Percentiles rank a stretch among this genome's conserved stretches.
Conservation (phyloP, 257 asterid genomes). For the Schizonepeta tenuifolia region DNA sequence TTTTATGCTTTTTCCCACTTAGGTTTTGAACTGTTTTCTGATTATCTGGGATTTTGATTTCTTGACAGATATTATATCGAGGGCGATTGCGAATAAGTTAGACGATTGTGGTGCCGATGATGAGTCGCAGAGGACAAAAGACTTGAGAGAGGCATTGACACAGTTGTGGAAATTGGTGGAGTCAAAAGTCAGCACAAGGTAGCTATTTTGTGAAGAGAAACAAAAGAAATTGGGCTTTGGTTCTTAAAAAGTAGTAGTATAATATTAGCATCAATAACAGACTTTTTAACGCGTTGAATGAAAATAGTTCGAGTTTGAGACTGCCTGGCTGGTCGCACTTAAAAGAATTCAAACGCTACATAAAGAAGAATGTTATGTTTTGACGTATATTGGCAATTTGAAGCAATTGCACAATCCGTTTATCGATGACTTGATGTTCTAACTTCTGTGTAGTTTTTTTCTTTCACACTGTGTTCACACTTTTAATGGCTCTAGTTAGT, state of each 20-base stretch:
- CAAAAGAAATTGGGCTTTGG: not conserved
- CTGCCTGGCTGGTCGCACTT: not conserved
- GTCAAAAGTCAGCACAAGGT: slow-evolving; percentile 62
- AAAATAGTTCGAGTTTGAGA: slow-evolving; percentile 6
- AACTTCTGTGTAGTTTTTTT: not conserved
- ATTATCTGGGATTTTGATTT: slow-evolving; percentile 2
- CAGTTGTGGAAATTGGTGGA: slow-evolving; percentile 64
- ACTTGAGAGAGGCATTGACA: slow-evolving; percentile 61
- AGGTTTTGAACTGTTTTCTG: slow-evolving; percentile 21
- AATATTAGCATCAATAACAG: not conserved
- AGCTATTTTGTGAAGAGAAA: slow-evolving; percentile 28
- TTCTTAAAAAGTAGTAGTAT: not conserved
- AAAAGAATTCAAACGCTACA: not conserved
- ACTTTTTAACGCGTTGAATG: not conserved
- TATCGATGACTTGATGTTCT: slow-evolving; percentile 3
- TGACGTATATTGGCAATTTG: not conserved
- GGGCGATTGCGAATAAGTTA: slow-evolving; percentile 38
- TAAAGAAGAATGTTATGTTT: not conserved
- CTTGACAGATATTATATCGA: slow-evolving; percentile 55
- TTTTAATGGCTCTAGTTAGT: slow-evolving; percentile 4
- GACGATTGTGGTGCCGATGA: slow-evolving; percentile 47
- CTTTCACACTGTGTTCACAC: not conserved
- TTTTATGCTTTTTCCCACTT: not conserved
- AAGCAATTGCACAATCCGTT: not conserved
- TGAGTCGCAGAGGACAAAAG: slow-evolving; percentile 53